Evolutionary conservation across 2,329 filamentous ascomycete genomes (phyloP), one percentile per base, ranked within the genome.

Genomic region (Colletotrichum sublineola): DNA sequence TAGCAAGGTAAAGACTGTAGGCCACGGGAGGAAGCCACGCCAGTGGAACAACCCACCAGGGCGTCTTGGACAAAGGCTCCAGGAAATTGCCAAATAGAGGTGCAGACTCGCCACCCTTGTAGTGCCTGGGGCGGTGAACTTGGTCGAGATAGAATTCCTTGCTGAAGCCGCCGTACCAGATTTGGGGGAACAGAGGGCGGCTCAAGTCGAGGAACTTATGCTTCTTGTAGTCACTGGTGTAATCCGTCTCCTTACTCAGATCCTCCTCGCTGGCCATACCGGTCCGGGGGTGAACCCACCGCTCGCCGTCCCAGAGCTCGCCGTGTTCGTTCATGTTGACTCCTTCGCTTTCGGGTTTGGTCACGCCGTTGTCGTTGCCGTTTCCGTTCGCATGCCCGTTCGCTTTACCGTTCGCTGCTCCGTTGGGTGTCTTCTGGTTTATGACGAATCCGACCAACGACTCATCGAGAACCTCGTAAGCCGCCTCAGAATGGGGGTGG

Each of bases 71-170:
- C 71, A 99, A 85, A n/a, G 96, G 96, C 84, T 99, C 96, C n/a
- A 99, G 86, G 81, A 99, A 97, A 84, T 99, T 98, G 73, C 96
- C 96, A 82, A 99, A 99, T 33, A 99, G 84, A 29, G 96, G 96
- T 48, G 96, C 96, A 8, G 95, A 98, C 74, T 91, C 91, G 71
- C 96, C 96, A 75, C 96, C 96, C 80, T 92, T 97, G 87, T 98
- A 99, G 82, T 99, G 96, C 71, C 96, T 91, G 24, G 96, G 96
- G 56, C 96, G 92, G 81, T 99, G 96, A 64, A 99, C 94, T 82
- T 99, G 96, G 77, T 98, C 92, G 33, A 99, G 88, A 80, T 99
- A 99, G 80, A 99, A 99, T n/a, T 94, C 90, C 82, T 98, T 99
- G 81, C 85, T 90, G 84, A 98, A 99, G 40, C 93, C 93, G 58